Percentiles rank a stretch among this genome's conserved stretches.
Evolutionary conservation across 345 rosid species (phyloP).

Genomic region (Psidium friedrichsthalianum): DNA sequence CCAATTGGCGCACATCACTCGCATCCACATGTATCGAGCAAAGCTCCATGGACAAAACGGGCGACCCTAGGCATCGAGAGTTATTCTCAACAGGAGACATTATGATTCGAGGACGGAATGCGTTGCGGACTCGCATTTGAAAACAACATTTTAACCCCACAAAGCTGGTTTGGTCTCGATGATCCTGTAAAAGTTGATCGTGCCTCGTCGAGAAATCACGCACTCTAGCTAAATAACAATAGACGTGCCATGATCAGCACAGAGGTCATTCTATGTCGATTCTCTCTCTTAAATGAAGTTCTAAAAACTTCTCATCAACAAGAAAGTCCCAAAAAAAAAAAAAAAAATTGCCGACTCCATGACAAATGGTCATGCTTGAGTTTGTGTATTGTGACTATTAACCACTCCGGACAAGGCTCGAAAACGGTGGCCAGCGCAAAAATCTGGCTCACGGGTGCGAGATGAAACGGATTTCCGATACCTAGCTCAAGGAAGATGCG

Average conservation of each 20-base stretch:
- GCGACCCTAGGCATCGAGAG: neutral
- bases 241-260: neutral
- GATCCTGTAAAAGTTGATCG: neutral
- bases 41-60: no score
- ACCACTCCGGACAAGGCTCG: neutral
- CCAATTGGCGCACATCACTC: neutral
- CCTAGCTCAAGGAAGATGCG: neutral
- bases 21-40: neutral
- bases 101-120: neutral
- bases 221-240: neutral
- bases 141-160: neutral
- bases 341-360: neutral
- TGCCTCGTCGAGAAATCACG: neutral
- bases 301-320: neutral
- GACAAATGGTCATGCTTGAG: neutral
- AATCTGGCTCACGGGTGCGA: neutral
- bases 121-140: neutral
- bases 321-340: neutral
- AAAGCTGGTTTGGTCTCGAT: neutral
- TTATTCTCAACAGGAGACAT: neutral
- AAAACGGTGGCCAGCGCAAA: no score
- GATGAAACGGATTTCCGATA: neutral
- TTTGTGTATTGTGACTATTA: neutral
- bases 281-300: neutral
- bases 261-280: neutral